A percentile compares a stretch with the other conserved stretches of the same genome.
Conservation (phyloP, 768 basidiomycete genomes). For the Boletus subcaerulescens region DNA sequence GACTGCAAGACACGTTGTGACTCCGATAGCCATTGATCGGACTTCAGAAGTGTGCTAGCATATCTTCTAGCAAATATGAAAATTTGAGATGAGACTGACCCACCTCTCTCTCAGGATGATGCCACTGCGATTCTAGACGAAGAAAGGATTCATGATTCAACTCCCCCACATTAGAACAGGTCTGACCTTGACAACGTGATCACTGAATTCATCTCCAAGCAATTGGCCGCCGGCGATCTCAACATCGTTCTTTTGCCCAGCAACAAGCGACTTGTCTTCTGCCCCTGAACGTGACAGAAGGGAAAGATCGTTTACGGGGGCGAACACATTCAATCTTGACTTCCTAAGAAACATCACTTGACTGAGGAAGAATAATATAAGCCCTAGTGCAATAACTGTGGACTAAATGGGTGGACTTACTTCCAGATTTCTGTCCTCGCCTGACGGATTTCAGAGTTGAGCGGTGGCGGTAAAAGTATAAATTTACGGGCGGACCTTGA, state of each 20-base stretch:
- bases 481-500: slow-evolving; percentile 51
- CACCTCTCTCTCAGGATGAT: slow-evolving; percentile 91
- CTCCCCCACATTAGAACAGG: neutral
- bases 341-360: slow-evolving; percentile 87
- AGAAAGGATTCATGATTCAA: neutral
- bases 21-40: slow-evolving; percentile 85
- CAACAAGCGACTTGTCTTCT: slow-evolving; percentile 51
- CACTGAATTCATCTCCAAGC: slow-evolving; percentile 92
- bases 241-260: slow-evolving; percentile 72
- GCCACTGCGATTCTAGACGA: slow-evolving; percentile 80
- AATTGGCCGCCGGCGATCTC: slow-evolving; percentile 80
- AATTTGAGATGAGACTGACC: slow-evolving; percentile 23
- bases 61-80: neutral
- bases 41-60: slow-evolving; percentile 79
- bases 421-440: slow-evolving; percentile 90
- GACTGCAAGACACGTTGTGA: slow-evolving; percentile 61
- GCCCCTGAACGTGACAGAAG: slow-evolving; percentile 69
- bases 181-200: slow-evolving; percentile 83
- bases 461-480: neutral
- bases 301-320: slow-evolving; percentile 87
- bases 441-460: slow-evolving; percentile 31
- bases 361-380: slow-evolving; percentile 36
- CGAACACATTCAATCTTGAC: slow-evolving; percentile 82
- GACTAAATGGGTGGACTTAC: slow-evolving; percentile 43
- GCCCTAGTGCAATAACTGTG: neutral